Evolutionary conservation across 1,139 yeast species (phyloP), one percentile per base, ranked within the genome.

Genomic region (Debaryomyces subglobosus): DNA sequence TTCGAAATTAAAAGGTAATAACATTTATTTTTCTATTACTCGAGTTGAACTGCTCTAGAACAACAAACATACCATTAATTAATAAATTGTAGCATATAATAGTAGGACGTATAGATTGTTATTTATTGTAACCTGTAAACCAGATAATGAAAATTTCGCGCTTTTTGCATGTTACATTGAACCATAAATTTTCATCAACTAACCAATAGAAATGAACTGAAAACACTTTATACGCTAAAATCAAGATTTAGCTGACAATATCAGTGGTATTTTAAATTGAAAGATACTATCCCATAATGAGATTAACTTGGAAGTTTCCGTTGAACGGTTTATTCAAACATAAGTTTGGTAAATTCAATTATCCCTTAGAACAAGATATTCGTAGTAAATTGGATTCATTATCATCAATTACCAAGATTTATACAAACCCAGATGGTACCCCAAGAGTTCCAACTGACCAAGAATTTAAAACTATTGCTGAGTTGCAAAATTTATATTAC

Each of bases 391-490:
- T 73, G 55, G 79, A 75, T 60, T 62, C 77, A 25, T 74, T 84
- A 52, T 81, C 86, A 20, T 73, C 82, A 12, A 78, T 82, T 33
- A 78, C 84, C 54, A 78, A 77, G 58, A 71, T 87, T 56, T 89
- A 84, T 67, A 82, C 86, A 62, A 86, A 86, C 65, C 81, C 88
- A 47, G 95, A 89, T 63, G 96, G 96, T 6, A 74, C 91, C 12
- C 82, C 87, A 46, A 77, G 92, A 60, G 82, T 78, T 27, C 94
- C 94, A 41, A 69, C 79, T 29, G 96, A 89, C 59, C 71, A 72
- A 43, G 95, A 89, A 68, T 79, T 89, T 62, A 83, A 86, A 68
- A 82, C 83, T 37, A 82, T 89, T 48, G 91, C 95, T 24, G 86
- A 81, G 55, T 77, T 89, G 60, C 88, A 86, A 55, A 76, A 79